Evolutionary conservation across 441 rosid species (phyloP).

Genomic region (Lepidium campestre): DNA sequence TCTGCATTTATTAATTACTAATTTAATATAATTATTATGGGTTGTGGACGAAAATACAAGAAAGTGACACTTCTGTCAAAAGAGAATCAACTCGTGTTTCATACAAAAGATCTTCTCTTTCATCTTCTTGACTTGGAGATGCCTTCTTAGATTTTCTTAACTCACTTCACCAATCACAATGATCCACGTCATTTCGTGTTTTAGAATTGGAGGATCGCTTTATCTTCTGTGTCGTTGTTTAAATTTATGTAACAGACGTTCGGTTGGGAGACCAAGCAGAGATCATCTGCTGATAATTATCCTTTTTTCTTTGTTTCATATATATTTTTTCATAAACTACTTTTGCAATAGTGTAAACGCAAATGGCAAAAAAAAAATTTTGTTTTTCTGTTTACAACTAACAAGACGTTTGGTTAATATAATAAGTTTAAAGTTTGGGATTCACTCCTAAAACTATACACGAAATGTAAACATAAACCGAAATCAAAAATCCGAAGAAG

Average conservation of each 20-base stretch:
- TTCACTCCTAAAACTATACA: not conserved
- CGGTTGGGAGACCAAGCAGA: not conserved
- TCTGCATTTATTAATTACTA: not conserved
- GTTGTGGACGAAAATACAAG: slow-evolving; percentile 16
- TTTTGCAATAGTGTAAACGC: not conserved
- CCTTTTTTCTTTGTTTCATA: too few species aligned
- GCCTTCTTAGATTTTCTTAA: slow-evolving; percentile 17
- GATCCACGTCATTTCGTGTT: slow-evolving; percentile 5
- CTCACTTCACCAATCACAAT: slow-evolving; percentile 9
- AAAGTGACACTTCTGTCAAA: slow-evolving; percentile 28
- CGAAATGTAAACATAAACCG: not conserved
- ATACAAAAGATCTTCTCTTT: slow-evolving; percentile 2
- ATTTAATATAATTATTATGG: not conserved
- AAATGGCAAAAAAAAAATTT: not conserved
- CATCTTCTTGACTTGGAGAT: not conserved
- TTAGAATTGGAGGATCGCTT: not conserved
- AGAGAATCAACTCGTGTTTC: slow-evolving; percentile 28
- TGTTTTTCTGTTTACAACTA: not conserved
- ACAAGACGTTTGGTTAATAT: not conserved
- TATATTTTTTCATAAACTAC: too few species aligned
- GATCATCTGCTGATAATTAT: not conserved
- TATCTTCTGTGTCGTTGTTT: not conserved
- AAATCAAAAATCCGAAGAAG: not conserved
- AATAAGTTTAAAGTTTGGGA: not conserved
- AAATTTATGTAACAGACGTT: not conserved